Evolutionary conservation across 1,284 basidiomycete genomes (phyloP).

Genomic region (Inonotus obliquus): DNA sequence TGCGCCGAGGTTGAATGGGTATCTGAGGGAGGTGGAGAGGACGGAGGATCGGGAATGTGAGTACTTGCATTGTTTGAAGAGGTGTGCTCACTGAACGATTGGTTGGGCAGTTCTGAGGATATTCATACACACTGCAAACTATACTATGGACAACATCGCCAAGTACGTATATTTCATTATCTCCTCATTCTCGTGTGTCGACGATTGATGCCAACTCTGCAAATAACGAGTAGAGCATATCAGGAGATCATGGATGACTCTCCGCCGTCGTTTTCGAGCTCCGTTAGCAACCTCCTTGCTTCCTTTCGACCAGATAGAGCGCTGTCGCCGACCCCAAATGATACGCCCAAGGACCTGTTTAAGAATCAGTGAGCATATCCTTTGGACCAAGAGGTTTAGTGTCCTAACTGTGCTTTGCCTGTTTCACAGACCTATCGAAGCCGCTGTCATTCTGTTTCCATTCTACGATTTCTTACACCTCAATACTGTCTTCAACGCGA

Average conservation of each 20-base stretch:
- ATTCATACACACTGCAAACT: conserved; percentile 53
- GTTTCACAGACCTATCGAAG: conserved; percentile 51
- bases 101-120: conserved; percentile 42
- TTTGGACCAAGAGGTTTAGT: neutral
- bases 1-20: conserved; percentile 60
- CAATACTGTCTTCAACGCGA: conserved; percentile 42
- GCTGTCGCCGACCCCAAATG: conserved; percentile 39
- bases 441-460: conserved; percentile 50
- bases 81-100: neutral
- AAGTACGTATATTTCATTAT: conserved; percentile 33
- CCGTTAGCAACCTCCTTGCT: conserved; percentile 45
- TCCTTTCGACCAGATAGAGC: conserved; percentile 51
- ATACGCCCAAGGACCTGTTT: conserved; percentile 39
- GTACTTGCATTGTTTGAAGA: neutral
- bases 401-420: neutral
- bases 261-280: conserved; percentile 42
- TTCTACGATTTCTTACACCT: conserved; percentile 52
- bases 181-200: neutral
- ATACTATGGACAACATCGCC: conserved; percentile 44
- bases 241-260: conserved; percentile 49
- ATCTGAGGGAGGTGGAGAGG: conserved; percentile 46
- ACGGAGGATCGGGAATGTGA: conserved; percentile 32
- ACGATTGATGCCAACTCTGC: neutral
- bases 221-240: conserved; percentile 42
- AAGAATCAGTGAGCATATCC: neutral